These are phyloP conservation scores for Trichophyton equinum DNA, from an alignment of 2,329 filamentous ascomycete genomes.

Conservation along the genomic window DNA sequence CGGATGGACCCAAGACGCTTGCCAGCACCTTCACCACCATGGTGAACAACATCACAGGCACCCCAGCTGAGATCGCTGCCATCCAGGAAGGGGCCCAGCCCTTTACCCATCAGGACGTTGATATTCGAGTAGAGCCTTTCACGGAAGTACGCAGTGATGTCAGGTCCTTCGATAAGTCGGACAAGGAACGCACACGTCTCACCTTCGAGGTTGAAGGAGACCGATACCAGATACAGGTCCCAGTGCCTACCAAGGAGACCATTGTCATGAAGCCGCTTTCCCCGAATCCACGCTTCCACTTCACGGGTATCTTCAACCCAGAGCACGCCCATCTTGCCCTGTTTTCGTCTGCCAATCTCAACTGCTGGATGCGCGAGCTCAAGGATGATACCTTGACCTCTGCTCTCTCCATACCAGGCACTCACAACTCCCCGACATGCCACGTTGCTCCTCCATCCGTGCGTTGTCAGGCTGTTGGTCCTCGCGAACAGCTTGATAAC, in stretches of 20 bases:
- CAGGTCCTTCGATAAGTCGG: slow-evolving; percentile 42
- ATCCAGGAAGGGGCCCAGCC: slow-evolving; percentile 41
- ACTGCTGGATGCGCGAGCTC: slow-evolving; percentile 71
- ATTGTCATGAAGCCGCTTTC: slow-evolving; percentile 48
- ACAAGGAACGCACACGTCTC: slow-evolving; percentile 57
- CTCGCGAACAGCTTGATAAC: slow-evolving; percentile 68
- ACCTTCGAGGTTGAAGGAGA: slow-evolving; percentile 55
- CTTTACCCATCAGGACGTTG: slow-evolving; percentile 50
- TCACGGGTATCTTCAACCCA: slow-evolving; percentile 56
- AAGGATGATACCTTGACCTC: slow-evolving; percentile 60
- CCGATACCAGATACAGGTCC: slow-evolving; percentile 60
- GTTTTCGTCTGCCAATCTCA: slow-evolving; percentile 56
- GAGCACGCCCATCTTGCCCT: slow-evolving; percentile 45
- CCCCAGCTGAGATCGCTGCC: slow-evolving; percentile 35
- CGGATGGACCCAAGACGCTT: slow-evolving; percentile 32
- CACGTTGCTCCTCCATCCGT: slow-evolving; percentile 80
- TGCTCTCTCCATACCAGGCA: slow-evolving; percentile 79
- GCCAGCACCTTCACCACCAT: slow-evolving; percentile 37
- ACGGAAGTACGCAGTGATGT: slow-evolving; percentile 51
- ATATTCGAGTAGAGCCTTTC: slow-evolving; percentile 56
- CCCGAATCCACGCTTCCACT: slow-evolving; percentile 40
- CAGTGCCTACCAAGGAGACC: slow-evolving; percentile 48
- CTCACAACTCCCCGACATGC: slow-evolving; percentile 85
- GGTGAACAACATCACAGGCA: slow-evolving; percentile 27
- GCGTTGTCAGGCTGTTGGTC: slow-evolving; percentile 72